Percentiles rank a stretch among this genome's conserved stretches.
Evolutionary conservation across 2,329 filamentous ascomycete genomes (phyloP).

Genomic region (Ophidiomyces ophidiicola): DNA sequence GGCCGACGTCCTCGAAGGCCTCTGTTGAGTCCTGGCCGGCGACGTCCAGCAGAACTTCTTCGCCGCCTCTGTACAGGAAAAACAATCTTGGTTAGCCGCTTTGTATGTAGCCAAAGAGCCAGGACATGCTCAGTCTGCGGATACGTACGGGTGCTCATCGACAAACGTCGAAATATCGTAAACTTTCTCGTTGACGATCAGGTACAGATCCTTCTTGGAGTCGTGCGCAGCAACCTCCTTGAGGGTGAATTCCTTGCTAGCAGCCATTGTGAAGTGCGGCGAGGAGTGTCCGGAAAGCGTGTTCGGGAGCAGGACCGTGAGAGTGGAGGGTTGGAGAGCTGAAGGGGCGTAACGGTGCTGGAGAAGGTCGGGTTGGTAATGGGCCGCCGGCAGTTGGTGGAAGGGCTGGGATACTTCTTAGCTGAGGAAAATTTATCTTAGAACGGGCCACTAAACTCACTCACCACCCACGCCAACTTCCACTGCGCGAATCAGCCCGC

Average conservation of each 20-base stretch:
- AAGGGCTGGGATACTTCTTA: neutral
- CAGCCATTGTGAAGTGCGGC: slow-evolving; percentile 35
- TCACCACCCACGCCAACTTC: too few species aligned
- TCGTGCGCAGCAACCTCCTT: slow-evolving; percentile 74
- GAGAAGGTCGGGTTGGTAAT: neutral
- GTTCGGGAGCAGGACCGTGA: neutral
- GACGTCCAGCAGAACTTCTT: slow-evolving; percentile 94
- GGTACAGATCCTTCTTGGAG: slow-evolving; percentile 80
- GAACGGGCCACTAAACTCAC: too few species aligned
- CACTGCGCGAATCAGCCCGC: too few species aligned
- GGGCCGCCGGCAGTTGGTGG: too few species aligned
- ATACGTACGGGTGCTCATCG: slow-evolving; percentile 82
- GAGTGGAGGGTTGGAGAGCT: neutral
- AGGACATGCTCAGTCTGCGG: too few species aligned
- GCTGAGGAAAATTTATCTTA: too few species aligned
- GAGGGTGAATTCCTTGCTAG: slow-evolving; percentile 56
- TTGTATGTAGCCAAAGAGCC: slow-evolving; percentile 1
- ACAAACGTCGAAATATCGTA: slow-evolving; percentile 83
- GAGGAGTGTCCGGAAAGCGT: neutral
- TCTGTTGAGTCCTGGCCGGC: slow-evolving; percentile 93
- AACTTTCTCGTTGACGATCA: slow-evolving; percentile 93
- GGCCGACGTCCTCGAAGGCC: slow-evolving; percentile 97
- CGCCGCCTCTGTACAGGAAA: slow-evolving; percentile 60
- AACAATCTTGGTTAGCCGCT: neutral
- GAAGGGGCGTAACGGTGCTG: neutral